These are phyloP conservation scores for Lichtheimia hyalospora DNA, from an alignment of 371 early-diverging fungal species.

Conservation along the genomic window DNA sequence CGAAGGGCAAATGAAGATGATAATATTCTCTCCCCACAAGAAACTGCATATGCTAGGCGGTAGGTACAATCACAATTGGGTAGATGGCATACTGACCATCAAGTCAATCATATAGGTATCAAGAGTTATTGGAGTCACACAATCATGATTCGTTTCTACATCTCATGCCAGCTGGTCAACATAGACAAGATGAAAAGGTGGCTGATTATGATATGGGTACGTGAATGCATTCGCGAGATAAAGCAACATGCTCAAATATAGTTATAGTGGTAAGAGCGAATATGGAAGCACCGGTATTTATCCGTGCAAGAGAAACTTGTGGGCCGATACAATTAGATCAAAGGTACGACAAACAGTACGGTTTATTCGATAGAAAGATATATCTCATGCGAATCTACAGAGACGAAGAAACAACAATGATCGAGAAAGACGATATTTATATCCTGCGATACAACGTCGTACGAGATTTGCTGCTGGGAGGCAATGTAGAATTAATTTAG, in stretches of 20 bases:
- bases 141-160: constrained; percentile 56
- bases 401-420: constrained; percentile 6
- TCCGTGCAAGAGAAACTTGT: constrained; percentile 54
- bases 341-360: background rate
- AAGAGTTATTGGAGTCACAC: constrained; percentile 41
- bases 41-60: constrained; percentile 52
- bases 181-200: constrained; percentile 50
- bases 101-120: constrained; percentile 21
- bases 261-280: constrained; percentile 64
- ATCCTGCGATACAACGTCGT: constrained; percentile 27
- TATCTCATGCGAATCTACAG: background rate
- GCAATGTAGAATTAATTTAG: constrained; percentile 20
- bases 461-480: constrained; percentile 16
- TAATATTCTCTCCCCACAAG: constrained; percentile 45
- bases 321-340: constrained; percentile 57
- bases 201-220: constrained; percentile 37
- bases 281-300: constrained; percentile 74
- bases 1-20: constrained; percentile 23
- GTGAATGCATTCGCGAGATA: background rate
- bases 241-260: background rate
- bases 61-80: constrained; percentile 12
- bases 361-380: background rate
- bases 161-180: constrained; percentile 54
- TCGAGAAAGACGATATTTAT: constrained; percentile 25
- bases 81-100: background rate